These are phyloP conservation scores for Malus sieversii DNA, from an alignment of 306 rosid species.

Conservation along the genomic window DNA sequence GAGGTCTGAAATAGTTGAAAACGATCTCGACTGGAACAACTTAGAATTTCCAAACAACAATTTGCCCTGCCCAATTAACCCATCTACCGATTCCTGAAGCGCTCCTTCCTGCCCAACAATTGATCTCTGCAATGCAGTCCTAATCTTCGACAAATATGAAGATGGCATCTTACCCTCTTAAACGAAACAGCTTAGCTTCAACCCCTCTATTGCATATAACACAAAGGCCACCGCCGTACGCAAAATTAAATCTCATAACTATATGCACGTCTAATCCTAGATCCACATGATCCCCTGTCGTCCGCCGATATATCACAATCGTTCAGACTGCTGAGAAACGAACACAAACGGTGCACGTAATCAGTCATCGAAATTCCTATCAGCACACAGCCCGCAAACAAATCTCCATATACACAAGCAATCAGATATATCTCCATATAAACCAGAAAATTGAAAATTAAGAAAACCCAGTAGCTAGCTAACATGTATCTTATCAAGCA, in stretches of 20 bases:
- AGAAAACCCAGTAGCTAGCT: not conserved
- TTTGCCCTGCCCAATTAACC: constrained; percentile 60
- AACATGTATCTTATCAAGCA: not conserved
- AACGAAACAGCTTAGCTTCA: constrained; percentile 22
- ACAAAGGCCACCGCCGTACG: constrained; percentile 17
- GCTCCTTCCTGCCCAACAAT: constrained; percentile 48
- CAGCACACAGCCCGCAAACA: not conserved
- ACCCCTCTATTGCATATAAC: constrained; percentile 20
- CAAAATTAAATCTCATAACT: constrained; percentile 63
- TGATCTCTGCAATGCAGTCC: constrained; percentile 39
- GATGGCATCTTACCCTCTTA: constrained; percentile 79
- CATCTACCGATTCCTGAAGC: constrained; percentile 36
- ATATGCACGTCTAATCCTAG: constrained; percentile 27
- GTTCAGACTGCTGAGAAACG: constrained; percentile 32
- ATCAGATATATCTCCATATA: not conserved
- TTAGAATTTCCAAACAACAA: constrained; percentile 44
- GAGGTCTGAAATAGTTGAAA: constrained; percentile 33
- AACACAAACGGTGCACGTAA: not conserved
- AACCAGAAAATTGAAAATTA: not conserved
- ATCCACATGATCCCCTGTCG: not conserved
- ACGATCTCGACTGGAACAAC: constrained; percentile 37
- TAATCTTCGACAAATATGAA: constrained; percentile 43
- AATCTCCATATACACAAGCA: not conserved
- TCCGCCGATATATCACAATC: not conserved
- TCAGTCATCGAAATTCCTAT: not conserved